Base-by-base conservation (phyloP, 1,284 basidiomycete species). In the Cryptococcus sp. region DNA sequence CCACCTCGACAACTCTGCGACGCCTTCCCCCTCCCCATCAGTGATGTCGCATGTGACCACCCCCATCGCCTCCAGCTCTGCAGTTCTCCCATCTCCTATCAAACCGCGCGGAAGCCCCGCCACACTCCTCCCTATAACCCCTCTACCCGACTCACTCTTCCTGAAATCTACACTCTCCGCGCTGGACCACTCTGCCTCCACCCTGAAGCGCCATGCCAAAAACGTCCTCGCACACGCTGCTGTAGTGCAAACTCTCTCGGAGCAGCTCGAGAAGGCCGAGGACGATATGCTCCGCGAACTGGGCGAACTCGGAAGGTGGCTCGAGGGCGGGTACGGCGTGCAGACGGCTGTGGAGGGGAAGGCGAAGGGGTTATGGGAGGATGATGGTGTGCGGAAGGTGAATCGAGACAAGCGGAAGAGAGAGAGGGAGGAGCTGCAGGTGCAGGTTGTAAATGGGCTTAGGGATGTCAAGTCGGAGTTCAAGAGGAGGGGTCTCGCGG, bases 211-310 rank as follows among this genome's bases (percentile, higher is more conserved):
- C 9, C 57, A 73, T 0, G 62, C 66, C 40, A 78, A 77, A 60
- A 52, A 61, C 2, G 69, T 75, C 15, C 53, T 74, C 6, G 50
- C 61, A 15, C 50, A 65, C 1, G 63, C 70, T n/a, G 52, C 62
- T 6, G 55, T 66, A 4, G 68, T 73, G 1, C 45, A 64, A 5
- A 61, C 68, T 1, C 52, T 75, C 13, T 63, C 73, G 6, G 67
- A 73, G 37, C 71, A 76, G 56, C 63, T 78, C 15, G 72, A 75
- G 50, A 61, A 57, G 20, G 73, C 72, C 11, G 76, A 78, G 56
- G 69, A 75, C 36, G 73, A 72, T 43, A 51, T 78, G 38, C 67
- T 74, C 38, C 45, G 53, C 9, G 52, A 56, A 5, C 56, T 78
- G 1, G 73, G 70, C 16, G 69, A 71, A 43, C 63, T 77, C 1